Conservation (phyloP, 2,329 filamentous ascomycete species). For the Achaetomium macrosporum region DNA sequence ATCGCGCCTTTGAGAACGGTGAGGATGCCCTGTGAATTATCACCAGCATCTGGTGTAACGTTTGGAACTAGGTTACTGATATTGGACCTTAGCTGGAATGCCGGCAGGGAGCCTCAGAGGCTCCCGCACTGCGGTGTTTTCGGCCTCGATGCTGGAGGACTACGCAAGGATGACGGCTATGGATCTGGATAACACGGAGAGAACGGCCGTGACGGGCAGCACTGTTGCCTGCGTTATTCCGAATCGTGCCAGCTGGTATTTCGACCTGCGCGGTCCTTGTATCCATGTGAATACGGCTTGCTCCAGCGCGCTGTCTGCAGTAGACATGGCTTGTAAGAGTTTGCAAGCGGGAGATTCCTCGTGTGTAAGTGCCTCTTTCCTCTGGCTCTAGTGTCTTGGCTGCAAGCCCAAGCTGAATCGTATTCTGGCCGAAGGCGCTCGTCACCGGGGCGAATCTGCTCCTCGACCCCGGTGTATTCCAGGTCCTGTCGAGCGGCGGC, state of each 20-base stretch:
- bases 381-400: no score
- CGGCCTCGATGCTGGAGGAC: neutral
- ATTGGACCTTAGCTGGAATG: neutral
- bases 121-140: neutral
- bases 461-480: constrained; percentile 22
- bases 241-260: constrained; percentile 24
- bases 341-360: constrained; percentile 16
- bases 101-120: neutral
- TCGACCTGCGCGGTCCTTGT: constrained; percentile 22
- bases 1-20: neutral
- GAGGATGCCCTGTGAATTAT: neutral
- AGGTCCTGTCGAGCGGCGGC: constrained; percentile 26
- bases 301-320: constrained; percentile 24
- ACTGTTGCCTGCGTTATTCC: constrained; percentile 21
- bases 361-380: no score
- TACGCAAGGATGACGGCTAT: constrained; percentile 3
- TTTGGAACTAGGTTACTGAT: neutral
- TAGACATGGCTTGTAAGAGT: constrained; percentile 25
- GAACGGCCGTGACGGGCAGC: constrained; percentile 24
- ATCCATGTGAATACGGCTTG: constrained; percentile 25
- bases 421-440: constrained; percentile 18
- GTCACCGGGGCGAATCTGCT: constrained; percentile 23
- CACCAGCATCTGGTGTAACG: constrained; percentile 6
- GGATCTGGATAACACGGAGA: constrained; percentile 22
- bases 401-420: constrained; percentile 12